Evolutionary conservation across 2,329 filamentous ascomycete genomes (phyloP), one percentile per base, ranked within the genome.

Genomic region (Diaporthe capsici): DNA sequence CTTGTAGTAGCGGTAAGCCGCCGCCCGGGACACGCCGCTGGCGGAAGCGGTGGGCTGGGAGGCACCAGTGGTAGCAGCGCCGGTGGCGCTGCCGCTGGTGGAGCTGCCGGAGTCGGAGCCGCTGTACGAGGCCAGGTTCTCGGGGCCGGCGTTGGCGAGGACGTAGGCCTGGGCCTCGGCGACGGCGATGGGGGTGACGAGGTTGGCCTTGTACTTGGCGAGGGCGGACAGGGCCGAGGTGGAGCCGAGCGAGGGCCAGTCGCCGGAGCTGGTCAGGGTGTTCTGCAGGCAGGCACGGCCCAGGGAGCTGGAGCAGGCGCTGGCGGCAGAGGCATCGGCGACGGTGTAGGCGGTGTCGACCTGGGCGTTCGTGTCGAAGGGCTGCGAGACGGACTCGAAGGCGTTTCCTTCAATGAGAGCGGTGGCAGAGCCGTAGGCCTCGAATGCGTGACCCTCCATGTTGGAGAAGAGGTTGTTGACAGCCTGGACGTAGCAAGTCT

Each of bases 401-500:
- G 88, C 82, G 79, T 90, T 91, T 47, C 90, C 90, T 82, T 92
- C 90, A 3, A 87, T 87, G 34, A 92, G 84, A 61, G 90, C 86
- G 78, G 83, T 84, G 75, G 79, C 83, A 49, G 85, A 85, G 12
- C 80, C 71, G 71, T 85, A 84, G 68, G 86, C 82, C 82, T 90
- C 90, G 81, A 92, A 91, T 22, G 89, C 88, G 83, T 92, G 90
- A 71, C 88, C 88, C 37, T 82, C 81, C 82, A 87, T 88, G 80
- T 87, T 85, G 80, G 89, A 85, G 84, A 86, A 91, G 86, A 89
- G 90, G 86, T 92, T 92, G 88, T 91, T 92, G 81, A 90, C 88
- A 57, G 88, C 88, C 82, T 92, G 90, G 73, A 92, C 82, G 34
- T 85, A 84, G 70, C 79, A 78, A 68, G 90, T 86, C 68, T 89